Evolutionary conservation across 169 alveolate genomes (phyloP), one percentile per base, ranked within the genome.

Genomic region (Plasmodium fragile): DNA sequence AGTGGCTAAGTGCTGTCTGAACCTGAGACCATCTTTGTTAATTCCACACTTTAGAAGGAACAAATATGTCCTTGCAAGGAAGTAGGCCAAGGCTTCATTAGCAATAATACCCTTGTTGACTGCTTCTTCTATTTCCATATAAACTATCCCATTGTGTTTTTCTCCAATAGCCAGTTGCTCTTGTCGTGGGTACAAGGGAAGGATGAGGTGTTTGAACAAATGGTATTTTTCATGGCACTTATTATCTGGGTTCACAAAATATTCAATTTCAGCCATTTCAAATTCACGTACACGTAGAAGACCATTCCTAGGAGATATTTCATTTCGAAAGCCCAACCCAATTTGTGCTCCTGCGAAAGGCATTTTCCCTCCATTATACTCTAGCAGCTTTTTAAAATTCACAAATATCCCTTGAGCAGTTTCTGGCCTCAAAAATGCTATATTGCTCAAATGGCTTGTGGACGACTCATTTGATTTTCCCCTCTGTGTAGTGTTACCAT

Each of bases 331-430:
- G 28, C 99, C 99, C 81, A 98, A 83, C 11, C 99, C 99, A 11
- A 99, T 98, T 92, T 98, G 98, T 2, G 99, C 99, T 0, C 97
- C 99, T 43, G 99, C 99, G 93, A 99, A 99, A 32, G 99, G 99
- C 85, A 99, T 96, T 82, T 98, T 98, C 16, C 98, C 99, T n/a
- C 99, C 98, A 92, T 98, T 98, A 83, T 95, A 98, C 82, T 99
- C 99, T 13, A 98, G 94, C 41, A 98, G 96, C 81, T 99, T 95
- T 55, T 95, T 96, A 96, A 98, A 99, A 94, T 99, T 99, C 28
- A 99, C 99, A 95, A 99, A 99, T 52, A 98, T 99, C 30, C 99
- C 99, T 95, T 99, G 99, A 1, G 99, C 99, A 0, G 99, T 99
- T 93, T 99, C 99, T 2, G 99, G 99, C 43, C 99, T 97, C 70